A percentile compares a stretch with the other conserved stretches of the same genome.
phyloP scores from a whole-genome alignment of 2,329 filamentous ascomycete species.

The Bipolaris bicolor region DNA sequence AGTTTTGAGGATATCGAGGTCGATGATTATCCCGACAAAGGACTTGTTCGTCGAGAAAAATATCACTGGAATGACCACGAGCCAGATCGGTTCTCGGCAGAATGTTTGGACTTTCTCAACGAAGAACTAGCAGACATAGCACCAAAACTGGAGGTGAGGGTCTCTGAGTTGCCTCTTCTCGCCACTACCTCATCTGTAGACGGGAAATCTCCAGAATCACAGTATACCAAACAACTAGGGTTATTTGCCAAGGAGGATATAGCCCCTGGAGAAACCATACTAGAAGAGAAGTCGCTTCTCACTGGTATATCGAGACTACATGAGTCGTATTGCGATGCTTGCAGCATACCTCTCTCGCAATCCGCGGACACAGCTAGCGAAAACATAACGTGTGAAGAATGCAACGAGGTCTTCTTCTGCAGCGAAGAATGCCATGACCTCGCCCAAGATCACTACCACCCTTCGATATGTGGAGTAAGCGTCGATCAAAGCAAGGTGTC shows the following conservation, averaged over 20 bases:
- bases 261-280: constrained; percentile 73
- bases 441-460: constrained; percentile 64
- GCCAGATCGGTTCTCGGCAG: constrained; percentile 61
- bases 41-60: constrained; percentile 69
- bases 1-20: constrained; percentile 54
- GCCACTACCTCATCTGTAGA: constrained; percentile 6
- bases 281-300: constrained; percentile 83
- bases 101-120: constrained; percentile 72
- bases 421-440: constrained; percentile 61
- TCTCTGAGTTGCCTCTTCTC: constrained; percentile 76
- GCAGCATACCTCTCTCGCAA: constrained; percentile 72
- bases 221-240: constrained; percentile 77
- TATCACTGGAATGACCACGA: constrained; percentile 70
- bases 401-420: constrained; percentile 67
- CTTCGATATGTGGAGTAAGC: constrained; percentile 61
- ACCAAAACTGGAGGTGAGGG: constrained; percentile 80
- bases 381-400: constrained; percentile 59
- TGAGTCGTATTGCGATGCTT: constrained; percentile 88
- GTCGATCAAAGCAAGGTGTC: constrained; percentile 63
- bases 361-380: constrained; percentile 12
- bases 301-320: constrained; percentile 89
- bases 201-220: constrained; percentile 58
- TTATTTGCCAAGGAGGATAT: constrained; percentile 88
- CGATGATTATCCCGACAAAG: constrained; percentile 69
- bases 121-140: constrained; percentile 70